Evolutionary conservation across 2,329 filamentous ascomycete genomes (phyloP), one percentile per base, ranked within the genome.

Genomic region (Calonectria leucothoes): DNA sequence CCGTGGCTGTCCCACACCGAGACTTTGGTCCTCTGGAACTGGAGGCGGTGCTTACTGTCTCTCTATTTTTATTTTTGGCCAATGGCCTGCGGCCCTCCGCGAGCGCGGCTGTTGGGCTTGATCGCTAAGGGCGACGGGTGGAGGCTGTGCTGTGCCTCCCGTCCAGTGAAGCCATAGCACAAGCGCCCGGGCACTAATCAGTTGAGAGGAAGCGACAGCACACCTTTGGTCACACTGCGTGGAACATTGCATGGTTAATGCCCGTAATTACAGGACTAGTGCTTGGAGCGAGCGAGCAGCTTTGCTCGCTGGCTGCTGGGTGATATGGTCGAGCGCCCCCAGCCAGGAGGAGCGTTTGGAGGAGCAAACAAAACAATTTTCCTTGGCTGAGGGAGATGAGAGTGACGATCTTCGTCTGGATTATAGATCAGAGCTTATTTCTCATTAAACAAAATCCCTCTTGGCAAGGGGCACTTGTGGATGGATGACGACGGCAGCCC

Each of bases 221-320:
- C 64, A 71, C 63, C 55, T 71, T 71, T 64, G 12, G 63, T 78
- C 65, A 52, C 70, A 75, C 77, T 51, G 66, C 69, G 73, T 71
- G 70, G 66, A 67, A 75, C 71, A 66, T 51, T 57, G 52, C 39
- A 61, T 42, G 23, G 17, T 52, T 37, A 42, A 59, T 52, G 49
- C 51, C 69, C 35, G 61, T 70, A 27, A 70, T 64, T 65, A 20
- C 59, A 64, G 67, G 67, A 55, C 31, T 64, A 64, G 59, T 48
- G 59, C 27, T n/a, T n/a, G n/a, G n/a, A n/a, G 39, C 17, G 6
- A 61, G 20, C 27, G 33, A 14, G 33, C 33, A 20, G 12, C 4
- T 15, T 29, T 35, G 37, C 27, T 23, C n/a, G 29, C n/a, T 17
- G 39, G 14, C 27, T 29, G 55, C n/a, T n/a, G n/a, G n/a, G n/a